A percentile compares a stretch with the other conserved stretches of the same genome.
Conservation (phyloP, 352 stramenopile species). For the Globisporangium nunn region DNA sequence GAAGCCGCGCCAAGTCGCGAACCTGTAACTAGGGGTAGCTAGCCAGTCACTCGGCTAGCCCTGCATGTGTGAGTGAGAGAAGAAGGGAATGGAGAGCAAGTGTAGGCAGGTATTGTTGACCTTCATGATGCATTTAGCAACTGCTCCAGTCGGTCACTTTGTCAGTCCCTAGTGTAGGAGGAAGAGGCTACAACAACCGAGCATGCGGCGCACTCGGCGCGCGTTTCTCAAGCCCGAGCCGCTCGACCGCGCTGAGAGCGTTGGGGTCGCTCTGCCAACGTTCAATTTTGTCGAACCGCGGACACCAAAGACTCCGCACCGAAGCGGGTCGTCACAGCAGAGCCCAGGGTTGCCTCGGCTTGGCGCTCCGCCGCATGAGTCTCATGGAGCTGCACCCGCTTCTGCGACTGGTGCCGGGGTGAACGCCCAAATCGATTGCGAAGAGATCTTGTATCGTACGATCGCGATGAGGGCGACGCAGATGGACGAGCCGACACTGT, state of each 20-base stretch:
- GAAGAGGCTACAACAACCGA: too few relatives aligned
- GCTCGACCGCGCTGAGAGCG: conserved; percentile 19
- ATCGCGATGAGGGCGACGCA: conserved; percentile 12
- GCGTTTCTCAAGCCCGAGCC: conserved; percentile 4
- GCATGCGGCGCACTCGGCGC: conserved; percentile 8
- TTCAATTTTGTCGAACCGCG: conserved; percentile 66
- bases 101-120: background rate
- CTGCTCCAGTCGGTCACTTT: too few relatives aligned
- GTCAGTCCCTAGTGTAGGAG: too few relatives aligned
- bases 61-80: background rate
- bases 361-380: background rate
- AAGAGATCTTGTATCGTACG: conserved; percentile 15
- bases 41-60: background rate
- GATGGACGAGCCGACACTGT: conserved; percentile 19
- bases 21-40: conserved; percentile 21
- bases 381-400: background rate
- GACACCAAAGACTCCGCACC: background rate
- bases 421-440: conserved; percentile 8
- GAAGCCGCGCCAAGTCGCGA: conserved; percentile 50
- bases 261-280: conserved; percentile 30
- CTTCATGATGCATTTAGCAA: background rate
- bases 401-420: background rate
- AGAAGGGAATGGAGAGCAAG: background rate
- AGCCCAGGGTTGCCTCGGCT: conserved; percentile 3
- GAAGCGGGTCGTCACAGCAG: background rate